Conservation (phyloP, 2,329 filamentous ascomycete species). For the Neopestalotiopsis clavispora region DNA sequence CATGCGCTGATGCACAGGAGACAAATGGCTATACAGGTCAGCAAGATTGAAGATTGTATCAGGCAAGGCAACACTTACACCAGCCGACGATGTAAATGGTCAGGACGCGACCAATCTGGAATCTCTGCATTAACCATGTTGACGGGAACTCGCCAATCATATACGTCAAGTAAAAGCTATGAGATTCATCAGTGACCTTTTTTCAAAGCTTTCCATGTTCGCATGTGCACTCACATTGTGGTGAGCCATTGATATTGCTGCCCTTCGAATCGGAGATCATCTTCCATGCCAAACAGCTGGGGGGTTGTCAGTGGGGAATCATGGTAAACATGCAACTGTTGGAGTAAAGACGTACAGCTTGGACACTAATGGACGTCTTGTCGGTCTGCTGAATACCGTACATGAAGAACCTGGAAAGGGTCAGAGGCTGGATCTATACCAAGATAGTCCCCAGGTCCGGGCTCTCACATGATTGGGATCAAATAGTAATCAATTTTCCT, state of each 20-base stretch:
- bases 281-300: slow-evolving; percentile 32
- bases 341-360: slow-evolving; percentile 22
- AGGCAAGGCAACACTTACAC: slow-evolving; percentile 34
- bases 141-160: slow-evolving; percentile 34
- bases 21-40: not conserved
- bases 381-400: slow-evolving; percentile 35
- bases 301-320: not conserved
- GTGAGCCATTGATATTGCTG: slow-evolving; percentile 28
- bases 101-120: slow-evolving; percentile 38
- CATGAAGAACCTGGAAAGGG: slow-evolving; percentile 19
- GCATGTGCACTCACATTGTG: slow-evolving; percentile 14
- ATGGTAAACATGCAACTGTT: not conserved
- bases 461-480: slow-evolving; percentile 34
- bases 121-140: slow-evolving; percentile 39
- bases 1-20: not conserved
- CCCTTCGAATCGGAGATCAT: slow-evolving; percentile 34
- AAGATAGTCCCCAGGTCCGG: not conserved
- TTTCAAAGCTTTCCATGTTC: not conserved
- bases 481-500: slow-evolving; percentile 37
- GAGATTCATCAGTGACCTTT: not conserved
- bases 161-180: slow-evolving; percentile 25
- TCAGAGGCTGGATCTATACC: not conserved
- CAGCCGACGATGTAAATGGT: slow-evolving; percentile 39
- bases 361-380: slow-evolving; percentile 34
- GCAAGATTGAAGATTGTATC: not conserved